These are phyloP conservation scores for Eimeria mitis DNA, from an alignment of 169 alveolate genomes.

Conservation along the genomic window DNA sequence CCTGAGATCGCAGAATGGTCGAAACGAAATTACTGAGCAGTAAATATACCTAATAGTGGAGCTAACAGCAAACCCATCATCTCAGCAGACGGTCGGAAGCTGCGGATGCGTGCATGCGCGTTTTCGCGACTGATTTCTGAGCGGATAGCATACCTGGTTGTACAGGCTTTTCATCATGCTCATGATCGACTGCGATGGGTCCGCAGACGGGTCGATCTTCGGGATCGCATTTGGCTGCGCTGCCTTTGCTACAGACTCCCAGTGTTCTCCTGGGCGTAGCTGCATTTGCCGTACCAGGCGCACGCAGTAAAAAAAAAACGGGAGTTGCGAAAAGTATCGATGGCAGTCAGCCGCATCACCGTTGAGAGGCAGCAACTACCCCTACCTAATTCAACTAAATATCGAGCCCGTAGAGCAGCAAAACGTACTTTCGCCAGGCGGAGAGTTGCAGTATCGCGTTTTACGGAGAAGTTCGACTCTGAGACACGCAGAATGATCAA, in stretches of 20 bases:
- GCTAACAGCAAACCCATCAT: not conserved
- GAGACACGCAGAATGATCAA: not conserved
- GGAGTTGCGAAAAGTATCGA: not conserved
- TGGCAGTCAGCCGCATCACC: not conserved
- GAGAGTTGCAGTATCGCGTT: constrained; percentile 61
- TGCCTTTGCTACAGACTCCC: constrained; percentile 38
- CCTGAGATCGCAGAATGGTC: constrained; percentile 6
- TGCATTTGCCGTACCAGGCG: not conserved
- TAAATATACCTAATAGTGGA: no score
- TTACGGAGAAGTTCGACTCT: constrained; percentile 56
- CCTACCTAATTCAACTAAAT: not conserved
- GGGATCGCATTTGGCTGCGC: constrained; percentile 39
- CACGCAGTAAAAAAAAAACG: not conserved
- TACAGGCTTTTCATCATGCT: constrained; percentile 64
- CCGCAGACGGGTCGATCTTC: constrained; percentile 41
- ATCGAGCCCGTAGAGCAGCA: not conserved
- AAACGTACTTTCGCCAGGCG: constrained; percentile 53
- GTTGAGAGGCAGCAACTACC: not conserved
- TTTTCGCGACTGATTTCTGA: not conserved
- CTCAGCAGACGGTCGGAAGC: not conserved
- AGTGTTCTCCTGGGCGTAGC: constrained; percentile 65
- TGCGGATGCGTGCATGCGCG: not conserved
- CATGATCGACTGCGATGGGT: constrained; percentile 68
- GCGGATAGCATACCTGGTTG: constrained; percentile 7
- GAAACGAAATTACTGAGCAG: not conserved